Evolutionary conservation across 495 filamentous ascomycete species (phyloP), one percentile per base, ranked within the genome.

Genomic region (Penicillium robsamsonii): DNA sequence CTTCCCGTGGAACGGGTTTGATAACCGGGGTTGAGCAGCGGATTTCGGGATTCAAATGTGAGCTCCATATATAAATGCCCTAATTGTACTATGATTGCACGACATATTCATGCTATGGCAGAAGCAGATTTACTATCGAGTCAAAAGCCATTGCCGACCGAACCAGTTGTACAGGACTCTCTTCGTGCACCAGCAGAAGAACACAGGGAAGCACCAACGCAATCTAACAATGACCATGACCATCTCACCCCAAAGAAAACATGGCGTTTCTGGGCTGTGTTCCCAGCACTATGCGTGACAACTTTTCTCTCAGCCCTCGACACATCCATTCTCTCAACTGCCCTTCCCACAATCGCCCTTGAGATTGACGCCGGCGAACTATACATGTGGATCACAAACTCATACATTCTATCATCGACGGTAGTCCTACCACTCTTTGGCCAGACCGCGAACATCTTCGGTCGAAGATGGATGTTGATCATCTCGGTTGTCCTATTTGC

Each of bases 381-480:
- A 33, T 82, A 78, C 55, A 58, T 80, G 48, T 81, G 76, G 77
- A 56, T 74, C 20, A 62, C 57, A 15, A 77, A 76, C 50, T 62
- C 50, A 7, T 81, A 71, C 58, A 59, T 79, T 41, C 59, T 80
- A 1, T 55, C 75, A 27, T 65, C 31, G 55, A 42, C 56, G 0
- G 55, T 37, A 6, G 40, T 61, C 13, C 52, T 62, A 41, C 69
- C 69, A 10, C 46, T 79, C 2, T 69, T 52, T 44, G 70, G 64
- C 15, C 78, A 82, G 59, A 52, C 75, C 3, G 66, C 74, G 22
- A 71, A 82, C 56, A 73, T 84, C 18, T 79, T 80, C 60, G 80
- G 81, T 9, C 74, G 79, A 15, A 70, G 76, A 38, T 72, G 65
- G 47, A 66, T 70, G 52, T 59, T 80, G 43, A 63, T 79, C 6